These are phyloP conservation scores for Xerocomus spinulosus DNA, from an alignment of 768 basidiomycete species.

Conservation along the genomic window DNA sequence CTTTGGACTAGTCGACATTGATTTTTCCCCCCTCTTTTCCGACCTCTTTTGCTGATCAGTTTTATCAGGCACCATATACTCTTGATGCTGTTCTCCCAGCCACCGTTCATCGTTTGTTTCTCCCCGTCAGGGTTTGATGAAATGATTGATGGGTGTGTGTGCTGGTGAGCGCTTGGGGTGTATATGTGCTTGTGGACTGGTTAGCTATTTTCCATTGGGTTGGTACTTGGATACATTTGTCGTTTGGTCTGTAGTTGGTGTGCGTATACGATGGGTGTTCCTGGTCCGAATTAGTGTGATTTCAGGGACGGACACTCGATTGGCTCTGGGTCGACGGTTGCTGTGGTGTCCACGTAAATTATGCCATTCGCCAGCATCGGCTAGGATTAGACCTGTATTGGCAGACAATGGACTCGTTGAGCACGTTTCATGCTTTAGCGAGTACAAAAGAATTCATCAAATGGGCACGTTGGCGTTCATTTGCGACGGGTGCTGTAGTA, in stretches of 20 bases:
- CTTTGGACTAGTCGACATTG: neutral
- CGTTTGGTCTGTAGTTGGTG: slow-evolving; percentile 12
- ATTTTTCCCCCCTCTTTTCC: neutral
- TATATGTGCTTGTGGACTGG: slow-evolving; percentile 6
- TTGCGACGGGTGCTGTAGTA: too few relatives aligned
- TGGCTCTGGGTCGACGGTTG: too few relatives aligned
- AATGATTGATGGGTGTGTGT: slow-evolving; percentile 27
- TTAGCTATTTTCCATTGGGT: neutral
- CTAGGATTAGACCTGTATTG: too few relatives aligned
- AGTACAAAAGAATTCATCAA: too few relatives aligned
- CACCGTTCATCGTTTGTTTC: slow-evolving; percentile 32
- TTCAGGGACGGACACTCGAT: too few relatives aligned
- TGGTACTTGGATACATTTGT: slow-evolving; percentile 8
- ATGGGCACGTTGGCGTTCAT: too few relatives aligned
- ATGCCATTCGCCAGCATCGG: too few relatives aligned
- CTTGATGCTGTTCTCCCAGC: slow-evolving; percentile 24
- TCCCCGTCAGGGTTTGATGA: slow-evolving; percentile 48
- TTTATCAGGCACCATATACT: slow-evolving; percentile 10
- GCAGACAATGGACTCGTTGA: too few relatives aligned
- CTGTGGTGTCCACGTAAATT: neutral
- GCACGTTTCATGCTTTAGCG: too few relatives aligned
- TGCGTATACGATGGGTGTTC: slow-evolving; percentile 7
- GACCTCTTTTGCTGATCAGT: neutral
- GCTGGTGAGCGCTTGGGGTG: slow-evolving; percentile 44
- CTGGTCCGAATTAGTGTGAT: slow-evolving; percentile 6